Base-by-base conservation (phyloP, 768 basidiomycete genomes). In the Xerocomus brunneocitrinus region DNA sequence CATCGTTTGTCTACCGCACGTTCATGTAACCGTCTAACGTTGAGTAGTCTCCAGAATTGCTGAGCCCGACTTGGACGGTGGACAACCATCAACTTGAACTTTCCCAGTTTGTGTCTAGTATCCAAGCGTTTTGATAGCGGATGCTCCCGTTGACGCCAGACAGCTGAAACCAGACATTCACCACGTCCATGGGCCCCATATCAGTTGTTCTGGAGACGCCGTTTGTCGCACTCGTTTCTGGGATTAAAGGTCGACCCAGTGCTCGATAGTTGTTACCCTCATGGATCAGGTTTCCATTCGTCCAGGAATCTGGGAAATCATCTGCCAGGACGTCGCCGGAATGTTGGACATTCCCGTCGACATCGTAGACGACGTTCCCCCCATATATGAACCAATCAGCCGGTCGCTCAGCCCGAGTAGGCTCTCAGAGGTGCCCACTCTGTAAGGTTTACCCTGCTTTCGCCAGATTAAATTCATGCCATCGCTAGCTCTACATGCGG, bases 1-100 rank as follows among this genome's bases (percentile, higher is more conserved):
- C 89, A 90, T 47, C 86, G 70, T 5, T 52, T 65, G 57, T 68
- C 68, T 12, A 53, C 13, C 13, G 41, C 48, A 16, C 59, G 55
- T 49, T 56, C 41, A 5, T 57, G 56, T 1, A 58, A 22, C n/a
- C 28, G 27, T 16, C 57, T 48, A 16, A 38, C 7, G n/a, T 3
- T 3, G 14, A 36, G n/a, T 7, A 47, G 50, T 38, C 44, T 47
- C 56, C 62, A 58, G 35, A 62, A 49, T 28, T 44, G 61, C 8
- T 54, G 66, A 14, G 46, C 54, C 25, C 47, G 53, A 54, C 60
- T 50, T 41, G 59, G 47, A 61, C 19, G 19, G 19, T 19, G 19
- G 19, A 39, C 35, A 36, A 66, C 40, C 66, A 67, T 69, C 49
- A 51, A 52, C 19, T 19, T 19, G 44, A 36, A n/a, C 31, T 32